Evolutionary conservation across 352 stramenopile species (phyloP).

Genomic region (Phytopythium vexans): DNA sequence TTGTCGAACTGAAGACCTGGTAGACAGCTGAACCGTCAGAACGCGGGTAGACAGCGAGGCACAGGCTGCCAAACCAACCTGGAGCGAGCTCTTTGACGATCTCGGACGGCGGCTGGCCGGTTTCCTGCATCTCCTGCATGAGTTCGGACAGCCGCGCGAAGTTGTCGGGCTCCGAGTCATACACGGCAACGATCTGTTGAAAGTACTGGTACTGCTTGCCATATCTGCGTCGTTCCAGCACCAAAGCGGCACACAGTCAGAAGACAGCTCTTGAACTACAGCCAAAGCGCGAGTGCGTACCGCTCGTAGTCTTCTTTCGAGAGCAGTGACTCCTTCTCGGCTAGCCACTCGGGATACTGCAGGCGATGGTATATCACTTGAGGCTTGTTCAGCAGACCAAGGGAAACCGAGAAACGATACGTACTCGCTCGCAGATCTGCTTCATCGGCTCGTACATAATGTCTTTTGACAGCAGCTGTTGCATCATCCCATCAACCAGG

Average conservation of each 20-base stretch:
- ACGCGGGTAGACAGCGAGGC: not conserved
- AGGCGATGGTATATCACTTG: not conserved
- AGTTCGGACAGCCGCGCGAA: conserved; percentile 93
- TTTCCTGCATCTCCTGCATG: conserved; percentile 96
- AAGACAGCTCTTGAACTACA: not conserved
- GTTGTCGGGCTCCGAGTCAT: conserved; percentile 97
- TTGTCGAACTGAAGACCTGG: conserved; percentile 93
- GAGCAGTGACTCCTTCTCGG: conserved; percentile 88
- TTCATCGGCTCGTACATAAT: conserved; percentile 99
- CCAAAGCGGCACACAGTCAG: conserved; percentile 3
- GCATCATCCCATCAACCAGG: conserved; percentile 97
- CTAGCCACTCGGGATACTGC: conserved; percentile 96
- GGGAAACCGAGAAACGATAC: not conserved
- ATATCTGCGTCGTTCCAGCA: conserved; percentile 53
- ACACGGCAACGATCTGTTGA: conserved; percentile 95
- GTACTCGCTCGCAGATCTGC: conserved; percentile 88
- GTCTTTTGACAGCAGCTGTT: conserved; percentile 96
- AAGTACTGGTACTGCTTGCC: conserved; percentile 98
- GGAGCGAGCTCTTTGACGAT: conserved; percentile 99
- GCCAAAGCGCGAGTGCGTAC: conserved; percentile 17
- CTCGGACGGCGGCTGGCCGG: conserved; percentile 93
- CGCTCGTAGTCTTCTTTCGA: conserved; percentile 91
- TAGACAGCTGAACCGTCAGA: not conserved
- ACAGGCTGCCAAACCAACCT: conserved; percentile 23
- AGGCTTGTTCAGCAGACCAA: not conserved